Evolutionary conservation across 495 filamentous ascomycete genomes (phyloP), one percentile per base, ranked within the genome.

Genomic region (Pyronema domesticum): DNA sequence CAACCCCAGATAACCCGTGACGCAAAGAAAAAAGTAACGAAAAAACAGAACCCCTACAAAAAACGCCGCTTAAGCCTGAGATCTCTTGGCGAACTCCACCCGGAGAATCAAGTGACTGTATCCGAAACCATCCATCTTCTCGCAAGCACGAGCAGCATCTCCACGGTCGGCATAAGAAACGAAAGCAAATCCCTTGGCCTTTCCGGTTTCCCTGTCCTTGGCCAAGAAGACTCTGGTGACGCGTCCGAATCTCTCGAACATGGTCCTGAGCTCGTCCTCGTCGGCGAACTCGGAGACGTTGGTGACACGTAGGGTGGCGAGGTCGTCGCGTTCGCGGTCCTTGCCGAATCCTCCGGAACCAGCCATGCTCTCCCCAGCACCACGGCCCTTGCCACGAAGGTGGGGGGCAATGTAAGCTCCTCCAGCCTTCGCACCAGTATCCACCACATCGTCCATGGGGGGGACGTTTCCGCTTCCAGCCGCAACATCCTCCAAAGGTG

Each of bases 231-330:
- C 93, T 67, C 62, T 80, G 40, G 88, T 96, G 57, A 98, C 93
- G 61, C 86, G 84, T 62, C 91, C 91, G 69, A 91, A 95, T 42
- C 91, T 78, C 72, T 94, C 88, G 74, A 98, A 98, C 76, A 98
- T 88, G 70, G 93, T 88, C 63, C 91, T 83, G 51, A 98, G 75
- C 67, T 98, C 91, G 58, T 75, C 68, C 70, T 98, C 91, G 70
- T 98, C 91, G 54, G 93, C 93, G 73, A 95, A 84, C 68, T 98
- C 91, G 60, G 85, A 93, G 46, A 96, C 89, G 73, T 98, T 98
- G 51, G 91, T 98, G 62, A 98, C 91, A 66, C 91, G 75, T 59
- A 98, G 77, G 54, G 91, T 98, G 40, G 91, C 91, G 60, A 95
- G 69, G 70, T 98, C 91, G 72, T 98, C 91, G 68, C 93, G 75